Evolutionary conservation across 1,284 basidiomycete genomes (phyloP).

Genomic region (Earliella scabrosa): DNA sequence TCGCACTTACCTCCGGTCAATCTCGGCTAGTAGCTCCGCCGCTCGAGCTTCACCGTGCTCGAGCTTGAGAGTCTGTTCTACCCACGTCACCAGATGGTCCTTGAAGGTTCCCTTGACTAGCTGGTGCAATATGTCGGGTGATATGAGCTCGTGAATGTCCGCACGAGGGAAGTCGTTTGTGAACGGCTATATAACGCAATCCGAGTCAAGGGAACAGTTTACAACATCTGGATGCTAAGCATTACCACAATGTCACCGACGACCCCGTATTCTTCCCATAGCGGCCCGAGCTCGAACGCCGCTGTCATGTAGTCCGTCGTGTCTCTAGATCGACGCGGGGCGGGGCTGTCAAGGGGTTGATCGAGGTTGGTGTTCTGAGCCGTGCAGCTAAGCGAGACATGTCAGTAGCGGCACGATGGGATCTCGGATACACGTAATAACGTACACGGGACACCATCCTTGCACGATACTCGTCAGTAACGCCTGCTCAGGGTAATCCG

Average conservation of each 20-base stretch:
- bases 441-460: slow-evolving; percentile 34
- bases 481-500: slow-evolving; percentile 36
- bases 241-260: slow-evolving; percentile 26
- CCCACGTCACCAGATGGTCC: slow-evolving; percentile 27
- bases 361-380: slow-evolving; percentile 18
- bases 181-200: slow-evolving; percentile 8
- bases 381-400: slow-evolving; percentile 1
- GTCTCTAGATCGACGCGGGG: slow-evolving; percentile 3
- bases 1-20: slow-evolving; percentile 26
- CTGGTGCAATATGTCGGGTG: slow-evolving; percentile 18
- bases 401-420: too few relatives aligned
- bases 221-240: background rate
- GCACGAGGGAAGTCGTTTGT: slow-evolving; percentile 12
- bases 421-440: too few relatives aligned
- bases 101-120: slow-evolving; percentile 32
- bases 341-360: too few relatives aligned
- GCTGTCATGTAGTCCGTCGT: slow-evolving; percentile 8
- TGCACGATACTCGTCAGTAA: slow-evolving; percentile 29
- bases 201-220: too few relatives aligned
- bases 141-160: slow-evolving; percentile 8
- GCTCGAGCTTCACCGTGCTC: slow-evolving; percentile 6
- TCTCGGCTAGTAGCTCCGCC: slow-evolving; percentile 16
- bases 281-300: background rate
- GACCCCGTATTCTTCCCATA: slow-evolving; percentile 29
- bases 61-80: slow-evolving; percentile 15